These are phyloP conservation scores for Apophysomyces trapeziformis DNA, from an alignment of 371 early-diverging fungal species.

Conservation along the genomic window DNA sequence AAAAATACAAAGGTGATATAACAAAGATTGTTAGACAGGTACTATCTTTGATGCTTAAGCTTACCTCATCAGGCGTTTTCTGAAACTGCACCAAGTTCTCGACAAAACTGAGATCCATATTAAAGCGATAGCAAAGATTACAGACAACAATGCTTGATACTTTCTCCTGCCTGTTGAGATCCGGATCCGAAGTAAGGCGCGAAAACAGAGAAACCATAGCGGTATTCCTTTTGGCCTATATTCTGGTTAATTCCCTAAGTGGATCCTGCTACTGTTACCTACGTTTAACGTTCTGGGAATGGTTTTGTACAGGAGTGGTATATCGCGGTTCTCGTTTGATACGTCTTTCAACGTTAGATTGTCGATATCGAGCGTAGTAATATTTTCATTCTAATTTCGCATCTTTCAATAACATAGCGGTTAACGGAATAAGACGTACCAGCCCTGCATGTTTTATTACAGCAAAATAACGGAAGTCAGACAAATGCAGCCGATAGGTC, in stretches of 20 bases:
- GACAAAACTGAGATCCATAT: slow-evolving; percentile 40
- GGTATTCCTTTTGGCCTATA: slow-evolving; percentile 35
- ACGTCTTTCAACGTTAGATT: slow-evolving; percentile 53
- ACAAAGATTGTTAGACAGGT: neutral
- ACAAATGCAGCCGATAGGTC: slow-evolving; percentile 51
- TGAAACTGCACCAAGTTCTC: slow-evolving; percentile 51
- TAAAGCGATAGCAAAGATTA: slow-evolving; percentile 54
- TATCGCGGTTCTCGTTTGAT: slow-evolving; percentile 27
- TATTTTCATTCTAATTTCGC: slow-evolving; percentile 48
- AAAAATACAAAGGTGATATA: neutral
- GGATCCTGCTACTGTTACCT: slow-evolving; percentile 13
- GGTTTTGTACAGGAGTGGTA: slow-evolving; percentile 50
- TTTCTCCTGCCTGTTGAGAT: slow-evolving; percentile 52
- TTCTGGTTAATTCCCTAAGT: slow-evolving; percentile 21
- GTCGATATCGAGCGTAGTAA: slow-evolving; percentile 61
- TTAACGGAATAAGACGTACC: slow-evolving; percentile 23
- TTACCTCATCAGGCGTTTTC: slow-evolving; percentile 51
- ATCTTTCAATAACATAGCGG: neutral
- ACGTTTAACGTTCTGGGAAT: slow-evolving; percentile 58
- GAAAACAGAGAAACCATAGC: slow-evolving; percentile 62
- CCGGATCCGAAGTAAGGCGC: slow-evolving; percentile 41
- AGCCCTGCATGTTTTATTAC: slow-evolving; percentile 60
- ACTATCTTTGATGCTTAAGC: neutral
- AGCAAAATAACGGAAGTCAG: slow-evolving; percentile 62
- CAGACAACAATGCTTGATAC: slow-evolving; percentile 54